Evolutionary conservation across 345 rosid species (phyloP).

Genomic region (Nasturtium officinale): DNA sequence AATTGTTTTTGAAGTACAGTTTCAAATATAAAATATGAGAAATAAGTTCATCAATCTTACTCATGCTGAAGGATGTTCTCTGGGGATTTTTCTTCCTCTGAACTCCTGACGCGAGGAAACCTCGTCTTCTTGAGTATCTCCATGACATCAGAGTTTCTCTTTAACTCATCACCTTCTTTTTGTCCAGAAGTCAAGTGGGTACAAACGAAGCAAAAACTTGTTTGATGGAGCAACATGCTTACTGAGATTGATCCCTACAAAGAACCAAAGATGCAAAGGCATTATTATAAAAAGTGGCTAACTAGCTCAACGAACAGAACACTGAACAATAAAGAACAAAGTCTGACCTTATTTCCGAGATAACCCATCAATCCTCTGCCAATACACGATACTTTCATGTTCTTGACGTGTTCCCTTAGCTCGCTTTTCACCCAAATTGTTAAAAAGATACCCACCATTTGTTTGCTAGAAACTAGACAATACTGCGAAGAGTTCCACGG

Average conservation of each 20-base stretch:
- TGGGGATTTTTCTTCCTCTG: conserved; percentile 75
- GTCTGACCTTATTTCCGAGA: conserved; percentile 89
- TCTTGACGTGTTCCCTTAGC: conserved; percentile 78
- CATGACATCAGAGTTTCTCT: conserved; percentile 48
- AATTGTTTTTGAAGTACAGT: conserved; percentile 1
- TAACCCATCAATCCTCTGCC: conserved; percentile 99
- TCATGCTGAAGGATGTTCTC: conserved; percentile 95
- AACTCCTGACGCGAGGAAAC: conserved; percentile 70
- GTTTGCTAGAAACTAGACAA: conserved; percentile 88
- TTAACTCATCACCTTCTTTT: conserved; percentile 47
- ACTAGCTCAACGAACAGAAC: background rate
- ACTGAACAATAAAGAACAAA: background rate
- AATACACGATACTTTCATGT: conserved; percentile 96
- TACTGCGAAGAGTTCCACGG: conserved; percentile 78
- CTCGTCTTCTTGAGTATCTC: conserved; percentile 46
- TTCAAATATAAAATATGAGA: background rate
- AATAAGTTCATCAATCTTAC: conserved; percentile 53
- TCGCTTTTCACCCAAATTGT: conserved; percentile 96
- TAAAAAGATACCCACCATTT: conserved; percentile 95
- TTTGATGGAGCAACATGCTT: conserved; percentile 84
- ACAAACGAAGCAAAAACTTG: conserved; percentile 48
- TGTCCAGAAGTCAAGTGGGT: conserved; percentile 47
- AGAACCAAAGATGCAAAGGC: conserved; percentile 1
- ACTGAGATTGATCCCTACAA: conserved; percentile 94
- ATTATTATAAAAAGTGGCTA: background rate